Base-by-base conservation (phyloP, 75 land plant genomes). In the Cunninghamia lanceolata region DNA sequence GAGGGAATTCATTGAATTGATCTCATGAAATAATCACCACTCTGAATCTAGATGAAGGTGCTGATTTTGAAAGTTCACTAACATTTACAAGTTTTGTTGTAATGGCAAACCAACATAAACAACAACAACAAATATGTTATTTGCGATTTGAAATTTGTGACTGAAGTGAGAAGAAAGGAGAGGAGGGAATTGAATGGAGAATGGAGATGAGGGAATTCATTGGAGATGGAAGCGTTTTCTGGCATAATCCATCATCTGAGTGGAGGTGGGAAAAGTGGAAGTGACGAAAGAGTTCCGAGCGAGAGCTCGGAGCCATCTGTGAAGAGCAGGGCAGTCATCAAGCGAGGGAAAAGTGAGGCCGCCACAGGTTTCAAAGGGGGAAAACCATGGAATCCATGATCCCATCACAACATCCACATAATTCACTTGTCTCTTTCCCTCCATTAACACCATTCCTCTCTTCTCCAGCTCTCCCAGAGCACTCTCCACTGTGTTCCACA, bases 301-400 rank as follows among this genome's bases (percentile, higher is more conserved):
- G 39, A 76, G 79, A 15, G 79, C 42, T 38, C 35, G 39, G 35
- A 76, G 34, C 79, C 79, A 76, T 76, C 40, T 76, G 42, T 76
- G 79, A 16, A 76, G 79, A 76, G 42, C 38, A 21, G 79, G 79
- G 39, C 79, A 76, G 2, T 35, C 35, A 7, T 38, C 79, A 38
- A 6, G 7, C 6, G 39, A 15, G 2, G 79, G 79, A 5, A 76
- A 16, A 4, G 9, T 2, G 17, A 76, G 35, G 16, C 82, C 82
- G 1, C 82, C 82, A 9, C 82, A 79, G 28, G 21, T 42, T 28
- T 79, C 82, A 2, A 79, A 43, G 47, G 82, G 82, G 8, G 9
- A 3, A 42, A 79, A 43, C 82, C 82, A 79, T 9, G 82, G 82
- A 2, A 79, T 79, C 82, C 82, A 79, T 43, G 82, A 79, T 1